phyloP scores from a whole-genome alignment of 139 green algal species.

The Micromonas pusilla region DNA sequence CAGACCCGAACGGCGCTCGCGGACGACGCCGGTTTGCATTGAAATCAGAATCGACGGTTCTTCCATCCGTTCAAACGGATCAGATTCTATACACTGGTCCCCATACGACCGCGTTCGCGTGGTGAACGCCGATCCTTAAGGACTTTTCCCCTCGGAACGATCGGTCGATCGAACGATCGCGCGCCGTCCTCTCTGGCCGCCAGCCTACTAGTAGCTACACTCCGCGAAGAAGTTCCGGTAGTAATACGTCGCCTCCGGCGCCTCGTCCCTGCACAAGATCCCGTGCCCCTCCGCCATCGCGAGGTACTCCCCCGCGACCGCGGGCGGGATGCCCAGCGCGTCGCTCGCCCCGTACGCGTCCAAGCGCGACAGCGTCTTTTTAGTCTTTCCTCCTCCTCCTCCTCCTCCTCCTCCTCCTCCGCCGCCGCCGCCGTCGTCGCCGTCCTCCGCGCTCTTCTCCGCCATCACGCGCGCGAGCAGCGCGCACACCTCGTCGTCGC shows the following conservation, averaged over 20 bases:
- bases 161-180: too few relatives aligned
- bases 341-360: slow-evolving; percentile 24
- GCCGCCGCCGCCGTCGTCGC: too few relatives aligned
- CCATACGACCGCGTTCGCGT: too few relatives aligned
- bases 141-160: too few relatives aligned
- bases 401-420: neutral
- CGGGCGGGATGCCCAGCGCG: neutral
- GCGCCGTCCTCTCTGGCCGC: too few relatives aligned
- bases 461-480: neutral
- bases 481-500: slow-evolving; percentile 12
- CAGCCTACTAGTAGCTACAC: neutral
- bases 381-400: slow-evolving; percentile 5
- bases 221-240: neutral
- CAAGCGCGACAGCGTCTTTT: slow-evolving; percentile 25
- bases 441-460: too few relatives aligned
- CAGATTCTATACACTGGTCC: too few relatives aligned
- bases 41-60: too few relatives aligned
- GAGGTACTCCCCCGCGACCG: slow-evolving; percentile 7
- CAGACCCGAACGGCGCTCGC: too few relatives aligned
- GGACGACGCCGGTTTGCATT: too few relatives aligned
- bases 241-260: neutral
- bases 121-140: too few relatives aligned
- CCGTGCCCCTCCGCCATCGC: slow-evolving; percentile 60
- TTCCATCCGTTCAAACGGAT: too few relatives aligned
- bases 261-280: slow-evolving; percentile 48